Base-by-base conservation (phyloP, 305 asterid genomes). In the Fraxinus ornus region DNA sequence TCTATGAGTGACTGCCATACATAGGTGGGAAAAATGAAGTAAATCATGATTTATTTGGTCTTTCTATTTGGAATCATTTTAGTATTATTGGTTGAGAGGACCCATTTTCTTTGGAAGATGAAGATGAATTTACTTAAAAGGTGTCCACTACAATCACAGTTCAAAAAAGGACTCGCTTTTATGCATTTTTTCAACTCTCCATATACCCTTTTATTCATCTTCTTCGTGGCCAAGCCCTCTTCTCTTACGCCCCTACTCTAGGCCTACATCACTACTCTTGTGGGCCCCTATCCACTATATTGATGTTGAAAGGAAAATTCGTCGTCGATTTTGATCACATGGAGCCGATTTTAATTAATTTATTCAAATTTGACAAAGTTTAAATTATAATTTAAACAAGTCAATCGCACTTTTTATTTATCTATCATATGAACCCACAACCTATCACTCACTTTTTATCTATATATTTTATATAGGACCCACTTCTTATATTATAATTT, bases 1-100 rank as follows among this genome's bases (percentile, higher is more conserved):
- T 21, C 70, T 19, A 5, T 5, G 60, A 49, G 70, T 60, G 70
- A 60, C 21, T 57, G 66, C 9, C 26, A 22, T 21, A 8, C 17
- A 62, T 21, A 62, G 17, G 22, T 60, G 4, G 26, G 30, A 33
- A 60, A 21, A 60, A 21, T 21, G 13, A 60, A n/a, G 8, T 21
- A 21, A 21, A 60, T 24, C 73, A 24, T 22, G 36, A 64, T 64
- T 24, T 26, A 22, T 22, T 64, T 64, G 73, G 73, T 26, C 36
- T 74, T 37, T 74, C 78, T 19, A 17, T 17, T 74, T 74, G 78
- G 52, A 74, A 74, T 74, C 15, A 37, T 8, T 41, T 74, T 74
- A 37, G 49, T 33, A 32, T 74, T 74, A 74, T 37, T 74, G 19
- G 78, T 33, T 37, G 32, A 41, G 30, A 39, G 26, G 77, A 30